Conservation (phyloP, 495 filamentous ascomycete genomes). For the Hypomontagnella monticulosa region DNA sequence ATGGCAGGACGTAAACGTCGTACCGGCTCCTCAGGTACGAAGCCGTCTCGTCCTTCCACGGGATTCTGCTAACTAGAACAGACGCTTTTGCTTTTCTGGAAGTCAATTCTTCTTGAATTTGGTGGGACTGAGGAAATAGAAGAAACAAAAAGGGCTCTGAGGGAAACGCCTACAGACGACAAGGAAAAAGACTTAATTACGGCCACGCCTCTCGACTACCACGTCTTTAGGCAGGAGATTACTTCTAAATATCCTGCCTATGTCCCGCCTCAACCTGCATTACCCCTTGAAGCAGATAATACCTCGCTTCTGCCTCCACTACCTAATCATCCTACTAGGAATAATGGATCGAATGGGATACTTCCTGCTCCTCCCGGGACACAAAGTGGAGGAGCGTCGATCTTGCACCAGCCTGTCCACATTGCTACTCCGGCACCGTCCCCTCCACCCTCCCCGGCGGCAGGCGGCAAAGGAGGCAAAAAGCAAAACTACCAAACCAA, state of each 20-base stretch:
- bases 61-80: slow-evolving; percentile 46
- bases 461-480: slow-evolving; percentile 92
- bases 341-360: slow-evolving; percentile 58
- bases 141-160: slow-evolving; percentile 72
- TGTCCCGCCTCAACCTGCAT: slow-evolving; percentile 81
- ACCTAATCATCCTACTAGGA: slow-evolving; percentile 71
- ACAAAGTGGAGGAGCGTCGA: slow-evolving; percentile 75
- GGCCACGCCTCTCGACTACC: slow-evolving; percentile 94
- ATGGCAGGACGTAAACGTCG: slow-evolving; percentile 81
- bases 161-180: slow-evolving; percentile 58
- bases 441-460: slow-evolving; percentile 89
- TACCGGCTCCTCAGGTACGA: slow-evolving; percentile 38
- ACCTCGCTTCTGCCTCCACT: slow-evolving; percentile 90
- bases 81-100: slow-evolving; percentile 83
- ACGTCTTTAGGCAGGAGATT: slow-evolving; percentile 95
- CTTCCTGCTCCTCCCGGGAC: slow-evolving; percentile 55
- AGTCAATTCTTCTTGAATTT: slow-evolving; percentile 84
- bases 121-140: slow-evolving; percentile 78
- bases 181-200: slow-evolving; percentile 73
- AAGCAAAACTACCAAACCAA: slow-evolving; percentile 99
- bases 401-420: slow-evolving; percentile 94
- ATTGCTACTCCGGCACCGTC: slow-evolving; percentile 98
- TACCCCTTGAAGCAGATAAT: slow-evolving; percentile 88
- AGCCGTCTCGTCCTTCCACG: not conserved
- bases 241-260: slow-evolving; percentile 99